Evolutionary conservation across 345 rosid species (phyloP), one percentile per base, ranked within the genome.

Genomic region (Jatropha curcas): DNA sequence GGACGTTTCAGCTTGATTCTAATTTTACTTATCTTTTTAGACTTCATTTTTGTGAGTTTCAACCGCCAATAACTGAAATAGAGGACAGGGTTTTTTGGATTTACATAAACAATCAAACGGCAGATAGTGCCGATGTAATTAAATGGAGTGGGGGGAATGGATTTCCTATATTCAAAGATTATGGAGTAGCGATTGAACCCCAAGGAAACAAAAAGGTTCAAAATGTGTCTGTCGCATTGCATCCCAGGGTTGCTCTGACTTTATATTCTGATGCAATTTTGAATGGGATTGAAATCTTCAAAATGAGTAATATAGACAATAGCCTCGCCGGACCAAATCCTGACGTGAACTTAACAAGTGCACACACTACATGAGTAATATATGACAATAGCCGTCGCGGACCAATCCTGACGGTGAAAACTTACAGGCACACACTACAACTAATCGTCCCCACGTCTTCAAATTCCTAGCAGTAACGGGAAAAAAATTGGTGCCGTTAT

Each of bases 1-100:
- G 91, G 91, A 68, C 71, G n/a, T 84, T 79, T 46, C 62, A 57
- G 1, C 85, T 85, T 16, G 86, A 79, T 6, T 71, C 82, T 1
- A 77, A 67, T 1, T 87, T 81, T 74, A 76, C 50, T 17, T 83
- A 87, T 72, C 64, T 74, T 7, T 46, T 87, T 6, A 85, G 90
- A 43, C 84, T 87, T 22, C 89, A 87, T 24, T 87, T 87, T 69
- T 87, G 91, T 20, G 79, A 85, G 72, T 68, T 85, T 30, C 34
- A 75, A 50, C 31, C 17, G 0, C 78, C 61, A 16, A 20, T 75
- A 17, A 20, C 31, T 3, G 13, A 66, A 20, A 5, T 7, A 0
- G 83, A 58, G 19, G 55, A 81, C 10, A 67, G 74, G 37, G 43
- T 13, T 2, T 74, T 74, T 20, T 31, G 17, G 19, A 76, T 56